A percentile compares a stretch with the other conserved stretches of the same genome.
These are phyloP conservation scores for Curvularia verruculosa DNA, from an alignment of 2,329 filamentous ascomycete species.

Conservation along the genomic window DNA sequence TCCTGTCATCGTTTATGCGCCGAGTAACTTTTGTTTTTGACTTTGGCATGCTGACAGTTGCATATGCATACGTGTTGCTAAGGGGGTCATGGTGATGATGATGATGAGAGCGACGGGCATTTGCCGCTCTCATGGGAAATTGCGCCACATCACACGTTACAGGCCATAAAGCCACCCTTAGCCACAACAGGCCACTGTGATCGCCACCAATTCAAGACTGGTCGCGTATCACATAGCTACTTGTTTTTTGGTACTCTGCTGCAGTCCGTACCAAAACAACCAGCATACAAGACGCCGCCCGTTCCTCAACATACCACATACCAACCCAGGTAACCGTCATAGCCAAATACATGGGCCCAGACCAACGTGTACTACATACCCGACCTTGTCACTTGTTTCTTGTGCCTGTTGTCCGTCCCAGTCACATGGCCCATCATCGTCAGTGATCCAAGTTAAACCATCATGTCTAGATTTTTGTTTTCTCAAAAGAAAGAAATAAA, in stretches of 20 bases:
- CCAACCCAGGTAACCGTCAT: background rate
- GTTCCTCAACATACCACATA: background rate
- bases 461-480: conserved; percentile 16
- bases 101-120: no score
- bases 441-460: background rate
- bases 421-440: background rate
- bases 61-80: background rate
- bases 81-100: no score
- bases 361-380: background rate
- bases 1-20: background rate
- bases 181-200: background rate
- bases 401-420: no score
- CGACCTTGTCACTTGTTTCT: no score
- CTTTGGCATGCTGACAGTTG: background rate
- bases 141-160: conserved; percentile 5
- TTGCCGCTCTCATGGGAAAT: background rate
- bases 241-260: background rate
- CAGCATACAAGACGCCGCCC: background rate
- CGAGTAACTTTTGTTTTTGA: background rate
- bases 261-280: background rate
- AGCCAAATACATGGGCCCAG: background rate
- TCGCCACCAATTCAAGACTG: background rate
- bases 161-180: background rate
- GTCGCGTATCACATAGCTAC: background rate
- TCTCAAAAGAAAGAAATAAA: no score